Conservation (phyloP, 1,284 basidiomycete species). For the Sanghuangporus sanghuang region DNA sequence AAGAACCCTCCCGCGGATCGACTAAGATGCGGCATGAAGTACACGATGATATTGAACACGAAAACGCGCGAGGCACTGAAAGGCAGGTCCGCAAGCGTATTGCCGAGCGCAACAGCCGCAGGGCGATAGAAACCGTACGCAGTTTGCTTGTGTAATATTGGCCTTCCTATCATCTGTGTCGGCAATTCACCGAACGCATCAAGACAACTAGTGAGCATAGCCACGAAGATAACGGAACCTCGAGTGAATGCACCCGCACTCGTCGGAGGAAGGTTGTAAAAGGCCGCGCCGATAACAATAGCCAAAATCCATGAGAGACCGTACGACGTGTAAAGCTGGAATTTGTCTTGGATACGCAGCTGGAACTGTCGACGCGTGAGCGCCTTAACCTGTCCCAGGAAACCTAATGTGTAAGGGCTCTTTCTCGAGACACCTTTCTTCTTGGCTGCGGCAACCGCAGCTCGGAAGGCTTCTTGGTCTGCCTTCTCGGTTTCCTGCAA, state of each 20-base stretch:
- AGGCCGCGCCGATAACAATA: slow-evolving; percentile 74
- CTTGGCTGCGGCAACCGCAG: slow-evolving; percentile 76
- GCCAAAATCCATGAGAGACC: slow-evolving; percentile 54
- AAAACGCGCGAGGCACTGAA: slow-evolving; percentile 63
- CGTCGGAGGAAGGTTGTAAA: slow-evolving; percentile 65
- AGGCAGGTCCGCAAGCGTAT: slow-evolving; percentile 73
- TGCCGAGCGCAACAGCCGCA: slow-evolving; percentile 65
- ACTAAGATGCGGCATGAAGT: slow-evolving; percentile 68
- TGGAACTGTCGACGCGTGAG: slow-evolving; percentile 75
- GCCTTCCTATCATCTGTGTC: slow-evolving; percentile 70
- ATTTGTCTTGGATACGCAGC: slow-evolving; percentile 75
- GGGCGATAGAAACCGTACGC: slow-evolving; percentile 80
- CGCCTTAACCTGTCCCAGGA: slow-evolving; percentile 67
- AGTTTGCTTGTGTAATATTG: slow-evolving; percentile 64
- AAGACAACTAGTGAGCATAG: slow-evolving; percentile 68
- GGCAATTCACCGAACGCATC: slow-evolving; percentile 80
- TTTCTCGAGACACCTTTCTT: slow-evolving; percentile 78
- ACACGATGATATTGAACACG: slow-evolving; percentile 66
- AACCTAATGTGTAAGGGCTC: slow-evolving; percentile 84
- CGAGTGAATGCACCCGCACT: slow-evolving; percentile 84
- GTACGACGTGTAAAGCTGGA: slow-evolving; percentile 75
- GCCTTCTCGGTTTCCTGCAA: slow-evolving; percentile 59
- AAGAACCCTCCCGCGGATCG: slow-evolving; percentile 63
- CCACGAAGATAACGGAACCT: slow-evolving; percentile 76
- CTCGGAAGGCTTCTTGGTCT: slow-evolving; percentile 72